Evolutionary conservation across 1,284 basidiomycete species (phyloP).

Genomic region (Fomes fomentarius): DNA sequence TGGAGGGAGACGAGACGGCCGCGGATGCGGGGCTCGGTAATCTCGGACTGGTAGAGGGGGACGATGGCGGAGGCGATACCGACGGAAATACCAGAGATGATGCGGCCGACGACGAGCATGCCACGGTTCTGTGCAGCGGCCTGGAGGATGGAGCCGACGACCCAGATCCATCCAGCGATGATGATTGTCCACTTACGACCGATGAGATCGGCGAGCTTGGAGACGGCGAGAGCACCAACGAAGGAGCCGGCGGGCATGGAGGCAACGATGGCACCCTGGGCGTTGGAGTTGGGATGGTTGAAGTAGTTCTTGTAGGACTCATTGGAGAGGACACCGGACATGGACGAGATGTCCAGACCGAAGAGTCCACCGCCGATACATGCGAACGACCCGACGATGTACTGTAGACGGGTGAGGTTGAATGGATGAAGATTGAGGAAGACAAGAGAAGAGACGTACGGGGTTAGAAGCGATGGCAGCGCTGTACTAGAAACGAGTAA

Average conservation of each 20-base stretch:
- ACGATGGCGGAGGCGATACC: conserved; percentile 44
- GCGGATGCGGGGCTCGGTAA: conserved; percentile 69
- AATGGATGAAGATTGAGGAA: not conserved
- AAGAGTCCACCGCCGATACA: conserved; percentile 81
- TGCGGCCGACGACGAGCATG: conserved; percentile 50
- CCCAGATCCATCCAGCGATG: conserved; percentile 68
- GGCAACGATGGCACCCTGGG: conserved; percentile 78
- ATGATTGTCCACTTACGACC: conserved; percentile 72
- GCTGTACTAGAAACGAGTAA: conserved; percentile 35
- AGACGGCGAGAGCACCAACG: conserved; percentile 61
- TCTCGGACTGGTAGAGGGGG: conserved; percentile 65
- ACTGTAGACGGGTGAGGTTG: conserved; percentile 31
- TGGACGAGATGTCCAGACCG: conserved; percentile 80
- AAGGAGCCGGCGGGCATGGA: conserved; percentile 51
- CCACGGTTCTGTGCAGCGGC: conserved; percentile 67
- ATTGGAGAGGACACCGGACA: conserved; percentile 78
- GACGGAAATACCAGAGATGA: conserved; percentile 44
- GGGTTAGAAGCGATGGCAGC: conserved; percentile 42
- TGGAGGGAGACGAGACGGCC: conserved; percentile 78
- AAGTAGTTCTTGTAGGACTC: conserved; percentile 56
- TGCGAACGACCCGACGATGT: conserved; percentile 77
- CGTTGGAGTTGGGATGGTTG: conserved; percentile 49
- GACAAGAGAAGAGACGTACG: conserved; percentile 23
- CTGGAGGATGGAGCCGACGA: conserved; percentile 72
- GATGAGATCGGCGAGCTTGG: conserved; percentile 62